Evolutionary conservation across 2,329 filamentous ascomycete genomes (phyloP), one percentile per base, ranked within the genome.

Genomic region (Thielaviopsis musarum): DNA sequence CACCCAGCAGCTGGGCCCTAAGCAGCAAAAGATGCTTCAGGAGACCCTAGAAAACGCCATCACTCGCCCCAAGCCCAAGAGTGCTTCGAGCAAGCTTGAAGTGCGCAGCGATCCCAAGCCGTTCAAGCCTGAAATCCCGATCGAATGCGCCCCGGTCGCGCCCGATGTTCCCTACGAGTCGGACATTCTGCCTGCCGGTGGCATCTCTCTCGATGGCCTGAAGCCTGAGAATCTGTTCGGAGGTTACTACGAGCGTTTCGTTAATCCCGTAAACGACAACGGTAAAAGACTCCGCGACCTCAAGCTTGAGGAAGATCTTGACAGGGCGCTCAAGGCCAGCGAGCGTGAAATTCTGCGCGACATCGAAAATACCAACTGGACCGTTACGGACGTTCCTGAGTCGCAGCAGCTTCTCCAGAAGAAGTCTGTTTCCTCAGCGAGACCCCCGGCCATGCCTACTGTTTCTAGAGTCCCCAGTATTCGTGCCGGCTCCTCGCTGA

Each of bases 111-210:
- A 84, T 57, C 52, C 28, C 13, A 53, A 26, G 13, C 22, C 52
- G 6, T 26, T 45, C 12, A 71, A 73, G 48, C 69, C 68, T 28
- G 76, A 74, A 56, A 67, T 68, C 2, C 91, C 96, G 59, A 82
- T 91, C 62, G 93, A 97, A 74, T 95, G 95, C 69, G 90, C 89
- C 69, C 89, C 91, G 5, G 84, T 77, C 62, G 79, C 83, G 1
- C 78, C 78, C 64, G 77, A 82, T n/a, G 72, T 82, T 12, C 79
- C 80, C 0, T 87, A 88, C 66, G 76, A 85, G 65, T 86, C 84
- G 21, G 84, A 88, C 58, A 77, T 86, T 61, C 81, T 86, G 62
- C 82, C 83, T 4, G 72, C 76, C 53, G 75, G 74, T 1, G 75
- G 73, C 53, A 69, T 84, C 45, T 82, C 76, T 0, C 79, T 83